Evolutionary conservation across 176 grass and related monocot species (phyloP).

Genomic region (Melocanna baccifera): DNA sequence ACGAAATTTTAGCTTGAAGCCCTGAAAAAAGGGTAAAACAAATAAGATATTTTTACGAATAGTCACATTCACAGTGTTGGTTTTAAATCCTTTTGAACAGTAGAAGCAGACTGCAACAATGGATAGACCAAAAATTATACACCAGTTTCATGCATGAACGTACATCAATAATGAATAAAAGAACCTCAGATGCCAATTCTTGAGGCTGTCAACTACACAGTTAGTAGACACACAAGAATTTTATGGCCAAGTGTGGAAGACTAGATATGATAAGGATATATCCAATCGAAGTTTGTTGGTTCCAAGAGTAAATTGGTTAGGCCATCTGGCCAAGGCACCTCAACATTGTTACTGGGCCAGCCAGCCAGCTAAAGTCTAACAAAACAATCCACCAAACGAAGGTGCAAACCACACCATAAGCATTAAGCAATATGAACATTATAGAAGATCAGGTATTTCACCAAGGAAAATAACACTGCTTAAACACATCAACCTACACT

Average conservation of each 20-base stretch:
- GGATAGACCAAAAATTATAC: not conserved
- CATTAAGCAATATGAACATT: not conserved
- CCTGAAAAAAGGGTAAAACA: slow-evolving; percentile 46
- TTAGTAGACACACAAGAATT: not conserved
- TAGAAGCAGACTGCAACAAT: slow-evolving; percentile 11
- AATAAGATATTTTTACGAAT: slow-evolving; percentile 8
- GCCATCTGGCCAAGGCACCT: not conserved
- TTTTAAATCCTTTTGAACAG: slow-evolving; percentile 6
- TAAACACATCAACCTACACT: not conserved
- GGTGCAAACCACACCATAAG: slow-evolving; percentile 1
- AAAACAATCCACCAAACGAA: not conserved
- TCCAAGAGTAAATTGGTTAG: not conserved
- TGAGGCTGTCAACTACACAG: not conserved
- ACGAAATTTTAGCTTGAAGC: slow-evolving; percentile 74
- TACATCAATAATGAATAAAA: slow-evolving; percentile 21
- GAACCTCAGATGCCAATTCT: not conserved
- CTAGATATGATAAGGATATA: not conserved
- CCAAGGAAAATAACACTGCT: not conserved
- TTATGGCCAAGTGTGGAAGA: not conserved
- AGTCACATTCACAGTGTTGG: not conserved
- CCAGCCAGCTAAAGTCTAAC: not conserved
- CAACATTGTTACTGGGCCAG: not conserved
- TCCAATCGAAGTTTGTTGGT: not conserved
- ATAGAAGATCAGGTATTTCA: not conserved
- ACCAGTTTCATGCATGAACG: not conserved